Conservation (phyloP, 208 protist genomes). For the Plasmodiophora brassicae region DNA sequence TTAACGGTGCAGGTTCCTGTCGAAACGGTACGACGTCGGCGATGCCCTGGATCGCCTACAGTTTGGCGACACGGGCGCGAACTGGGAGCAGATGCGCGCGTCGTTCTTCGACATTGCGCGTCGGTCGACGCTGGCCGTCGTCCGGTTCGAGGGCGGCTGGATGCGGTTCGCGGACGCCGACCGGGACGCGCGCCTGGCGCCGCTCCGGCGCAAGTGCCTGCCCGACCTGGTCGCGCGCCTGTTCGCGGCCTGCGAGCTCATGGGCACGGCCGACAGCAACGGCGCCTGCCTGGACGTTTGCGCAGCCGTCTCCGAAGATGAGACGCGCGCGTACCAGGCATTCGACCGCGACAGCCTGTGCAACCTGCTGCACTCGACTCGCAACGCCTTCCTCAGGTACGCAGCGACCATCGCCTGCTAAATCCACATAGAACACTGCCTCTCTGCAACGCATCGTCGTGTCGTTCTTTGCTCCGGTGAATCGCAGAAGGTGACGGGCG, state of each 20-base stretch:
- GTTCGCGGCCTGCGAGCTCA: not conserved
- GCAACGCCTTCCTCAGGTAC: not conserved
- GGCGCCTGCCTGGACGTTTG: not conserved
- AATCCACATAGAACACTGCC: too few species aligned
- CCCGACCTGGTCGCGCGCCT: not conserved
- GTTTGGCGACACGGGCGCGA: not conserved
- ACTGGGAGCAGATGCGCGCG: not conserved
- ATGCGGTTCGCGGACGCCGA: slow-evolving; percentile 9
- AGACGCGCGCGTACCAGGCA: not conserved
- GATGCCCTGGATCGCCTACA: not conserved
- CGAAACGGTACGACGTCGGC: not conserved
- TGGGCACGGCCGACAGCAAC: not conserved
- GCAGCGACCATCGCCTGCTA: not conserved
- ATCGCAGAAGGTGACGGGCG: too few species aligned
- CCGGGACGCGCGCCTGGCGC: not conserved
- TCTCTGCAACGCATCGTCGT: too few species aligned
- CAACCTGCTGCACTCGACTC: not conserved
- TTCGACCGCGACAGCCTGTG: not conserved
- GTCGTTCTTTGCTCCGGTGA: too few species aligned
- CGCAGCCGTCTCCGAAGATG: not conserved
- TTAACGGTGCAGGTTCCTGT: not conserved
- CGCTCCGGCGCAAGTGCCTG: not conserved
- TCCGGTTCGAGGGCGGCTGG: not conserved
- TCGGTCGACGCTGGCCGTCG: not conserved
- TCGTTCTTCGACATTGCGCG: slow-evolving; percentile 2